Percentiles rank a stretch among this genome's conserved stretches.
phyloP scores from a whole-genome alignment of 1,284 basidiomycete species.

The Entoloma clypeatum region DNA sequence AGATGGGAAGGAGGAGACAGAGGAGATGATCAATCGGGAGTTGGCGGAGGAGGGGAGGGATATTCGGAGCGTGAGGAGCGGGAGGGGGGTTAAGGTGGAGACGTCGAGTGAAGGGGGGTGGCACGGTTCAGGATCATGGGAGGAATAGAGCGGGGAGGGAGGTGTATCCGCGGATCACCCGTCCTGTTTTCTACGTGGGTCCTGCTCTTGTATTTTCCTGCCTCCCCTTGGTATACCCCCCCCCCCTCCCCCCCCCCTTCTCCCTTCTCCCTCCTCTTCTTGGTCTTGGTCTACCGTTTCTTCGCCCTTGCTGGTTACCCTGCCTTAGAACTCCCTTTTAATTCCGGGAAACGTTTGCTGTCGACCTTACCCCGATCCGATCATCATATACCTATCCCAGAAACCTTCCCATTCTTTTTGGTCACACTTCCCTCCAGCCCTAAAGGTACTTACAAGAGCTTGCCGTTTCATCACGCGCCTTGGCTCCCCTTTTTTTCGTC shows the following conservation, averaged over 20 bases:
- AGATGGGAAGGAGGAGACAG: slow-evolving; percentile 40
- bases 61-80: slow-evolving; percentile 74
- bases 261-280: too few relatives aligned
- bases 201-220: too few relatives aligned
- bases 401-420: slow-evolving; percentile 27
- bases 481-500: slow-evolving; percentile 17
- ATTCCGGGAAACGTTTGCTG: too few relatives aligned
- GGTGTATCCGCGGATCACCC: slow-evolving; percentile 31
- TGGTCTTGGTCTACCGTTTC: too few relatives aligned
- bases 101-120: slow-evolving; percentile 57
- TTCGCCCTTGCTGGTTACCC: too few relatives aligned
- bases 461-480: slow-evolving; percentile 9
- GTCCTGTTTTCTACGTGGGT: slow-evolving; percentile 29
- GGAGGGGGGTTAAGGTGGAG: slow-evolving; percentile 73
- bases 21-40: slow-evolving; percentile 58
- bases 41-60: slow-evolving; percentile 80
- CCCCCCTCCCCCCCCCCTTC: slow-evolving; percentile 8
- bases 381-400: too few relatives aligned
- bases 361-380: too few relatives aligned
- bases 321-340: too few relatives aligned
- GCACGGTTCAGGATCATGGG: slow-evolving; percentile 46
- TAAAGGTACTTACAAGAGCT: too few relatives aligned
- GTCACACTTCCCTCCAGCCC: slow-evolving; percentile 15
- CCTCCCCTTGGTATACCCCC: too few relatives aligned
- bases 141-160: slow-evolving; percentile 12